A percentile compares a stretch with the other conserved stretches of the same genome.
Conservation (phyloP, 208 protist species). For the Novymonas esmeraldas region DNA sequence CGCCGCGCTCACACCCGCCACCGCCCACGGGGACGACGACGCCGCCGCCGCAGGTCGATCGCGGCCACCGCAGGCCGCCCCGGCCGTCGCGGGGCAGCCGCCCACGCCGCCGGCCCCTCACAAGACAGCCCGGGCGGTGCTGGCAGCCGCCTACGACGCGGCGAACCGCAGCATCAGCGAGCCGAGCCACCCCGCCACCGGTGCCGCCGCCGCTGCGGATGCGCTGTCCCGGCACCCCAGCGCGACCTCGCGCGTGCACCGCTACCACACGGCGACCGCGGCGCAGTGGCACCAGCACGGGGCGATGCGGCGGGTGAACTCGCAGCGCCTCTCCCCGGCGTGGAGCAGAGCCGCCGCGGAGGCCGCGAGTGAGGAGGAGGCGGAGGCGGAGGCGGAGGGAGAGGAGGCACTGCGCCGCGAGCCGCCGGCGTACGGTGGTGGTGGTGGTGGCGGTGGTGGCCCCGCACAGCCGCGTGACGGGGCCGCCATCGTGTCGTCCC, state of each 20-base stretch:
- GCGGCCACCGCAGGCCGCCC: no score
- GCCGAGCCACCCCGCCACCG: background rate
- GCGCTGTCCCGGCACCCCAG: background rate
- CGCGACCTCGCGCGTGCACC: constrained; percentile 4
- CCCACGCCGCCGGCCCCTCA: background rate
- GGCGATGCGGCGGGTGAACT: background rate
- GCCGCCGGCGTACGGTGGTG: background rate
- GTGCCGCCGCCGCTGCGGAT: background rate
- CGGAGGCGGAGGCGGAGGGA: background rate
- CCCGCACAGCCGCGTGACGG: constrained; percentile 4
- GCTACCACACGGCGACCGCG: background rate
- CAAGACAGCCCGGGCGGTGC: background rate
- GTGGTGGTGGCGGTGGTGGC: no score
- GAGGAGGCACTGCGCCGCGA: background rate
- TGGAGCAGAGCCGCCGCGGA: background rate
- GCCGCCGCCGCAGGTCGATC: no score
- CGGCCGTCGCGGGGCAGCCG: no score
- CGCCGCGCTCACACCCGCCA: no score
- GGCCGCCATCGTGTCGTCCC: constrained; percentile 8
- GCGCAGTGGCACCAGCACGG: background rate
- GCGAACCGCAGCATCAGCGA: constrained; percentile 7
- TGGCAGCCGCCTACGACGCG: constrained; percentile 2
- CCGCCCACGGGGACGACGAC: no score
- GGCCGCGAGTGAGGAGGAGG: background rate
- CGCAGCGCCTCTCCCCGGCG: constrained; percentile 1